phyloP scores from a whole-genome alignment of 441 rosid species.

The Pelargonium cotyledonis region DNA sequence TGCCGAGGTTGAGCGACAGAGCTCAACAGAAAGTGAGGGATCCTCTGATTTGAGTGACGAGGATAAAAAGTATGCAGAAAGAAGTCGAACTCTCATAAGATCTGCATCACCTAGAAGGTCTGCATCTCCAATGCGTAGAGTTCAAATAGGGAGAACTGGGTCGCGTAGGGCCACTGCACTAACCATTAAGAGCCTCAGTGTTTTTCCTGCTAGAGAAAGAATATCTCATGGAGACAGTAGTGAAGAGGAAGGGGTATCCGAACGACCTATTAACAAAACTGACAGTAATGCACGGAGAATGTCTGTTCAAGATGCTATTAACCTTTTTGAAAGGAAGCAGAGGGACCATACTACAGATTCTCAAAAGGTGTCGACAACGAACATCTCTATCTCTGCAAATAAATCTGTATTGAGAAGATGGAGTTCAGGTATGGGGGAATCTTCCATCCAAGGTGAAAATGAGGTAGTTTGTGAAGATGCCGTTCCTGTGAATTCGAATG shows the following conservation, averaged over 20 bases:
- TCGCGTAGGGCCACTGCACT: conserved; percentile 50
- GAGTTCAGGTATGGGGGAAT: conserved; percentile 51
- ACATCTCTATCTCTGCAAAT: conserved; percentile 29
- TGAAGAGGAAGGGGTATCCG: conserved; percentile 40
- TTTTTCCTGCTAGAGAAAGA: conserved; percentile 45
- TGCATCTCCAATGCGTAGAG: conserved; percentile 70
- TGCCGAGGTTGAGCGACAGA: conserved; percentile 54
- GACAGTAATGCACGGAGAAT: conserved; percentile 38
- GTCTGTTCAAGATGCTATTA: conserved; percentile 63
- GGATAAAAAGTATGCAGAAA: conserved; percentile 36
- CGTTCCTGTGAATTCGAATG: conserved; percentile 24
- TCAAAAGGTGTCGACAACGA: conserved; percentile 32
- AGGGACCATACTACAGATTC: conserved; percentile 36
- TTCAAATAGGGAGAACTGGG: conserved; percentile 58
- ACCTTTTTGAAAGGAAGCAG: conserved; percentile 59
- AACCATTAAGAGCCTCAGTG: conserved; percentile 53
- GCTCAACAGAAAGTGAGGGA: conserved; percentile 45
- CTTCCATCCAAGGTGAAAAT: conserved; percentile 32
- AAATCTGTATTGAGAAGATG: conserved; percentile 64
- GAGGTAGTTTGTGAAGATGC: conserved; percentile 27
- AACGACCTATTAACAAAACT: conserved; percentile 32
- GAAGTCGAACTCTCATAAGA: conserved; percentile 49
- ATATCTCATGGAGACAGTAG: conserved; percentile 29
- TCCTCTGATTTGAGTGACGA: conserved; percentile 39
- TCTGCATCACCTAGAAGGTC: conserved; percentile 59